A percentile compares a stretch with the other conserved stretches of the same genome.
These are phyloP conservation scores for Oryza glumipatula DNA, from an alignment of 176 grass and related monocot species.

Conservation along the genomic window DNA sequence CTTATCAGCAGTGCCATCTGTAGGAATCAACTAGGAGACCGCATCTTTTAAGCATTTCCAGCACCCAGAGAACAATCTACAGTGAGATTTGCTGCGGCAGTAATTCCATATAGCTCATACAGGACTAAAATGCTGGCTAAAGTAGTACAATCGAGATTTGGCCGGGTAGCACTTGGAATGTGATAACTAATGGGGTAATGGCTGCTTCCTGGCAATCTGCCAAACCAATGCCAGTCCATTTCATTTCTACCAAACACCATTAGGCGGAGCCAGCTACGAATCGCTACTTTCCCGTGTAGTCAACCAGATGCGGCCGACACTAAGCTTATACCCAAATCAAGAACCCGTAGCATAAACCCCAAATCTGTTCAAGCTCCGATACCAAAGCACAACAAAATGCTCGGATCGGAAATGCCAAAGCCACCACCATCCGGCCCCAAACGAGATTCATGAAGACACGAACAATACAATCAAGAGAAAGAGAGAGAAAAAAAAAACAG, in stretches of 20 bases:
- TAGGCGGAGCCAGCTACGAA: neutral
- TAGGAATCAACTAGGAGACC: neutral
- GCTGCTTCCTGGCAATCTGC: neutral
- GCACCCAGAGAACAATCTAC: neutral
- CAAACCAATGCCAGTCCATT: neutral
- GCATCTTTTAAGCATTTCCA: neutral
- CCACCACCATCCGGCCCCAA: no score
- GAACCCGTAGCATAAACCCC: neutral
- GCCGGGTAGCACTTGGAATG: neutral
- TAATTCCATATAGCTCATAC: neutral
- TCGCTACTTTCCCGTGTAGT: neutral
- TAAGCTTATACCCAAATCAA: neutral
- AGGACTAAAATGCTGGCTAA: neutral
- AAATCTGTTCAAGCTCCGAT: neutral
- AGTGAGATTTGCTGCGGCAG: neutral
- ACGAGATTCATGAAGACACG: neutral
- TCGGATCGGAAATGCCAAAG: conserved; percentile 24
- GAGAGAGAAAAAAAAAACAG: neutral
- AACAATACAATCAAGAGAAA: neutral
- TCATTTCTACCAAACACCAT: neutral
- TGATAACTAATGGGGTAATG: neutral
- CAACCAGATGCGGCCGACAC: neutral
- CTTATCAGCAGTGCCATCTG: neutral
- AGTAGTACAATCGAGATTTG: conserved; percentile 13
- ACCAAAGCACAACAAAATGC: neutral